Evolutionary conservation across 805 yeast species (phyloP).

Genomic region (Lachancea dasiensis): DNA sequence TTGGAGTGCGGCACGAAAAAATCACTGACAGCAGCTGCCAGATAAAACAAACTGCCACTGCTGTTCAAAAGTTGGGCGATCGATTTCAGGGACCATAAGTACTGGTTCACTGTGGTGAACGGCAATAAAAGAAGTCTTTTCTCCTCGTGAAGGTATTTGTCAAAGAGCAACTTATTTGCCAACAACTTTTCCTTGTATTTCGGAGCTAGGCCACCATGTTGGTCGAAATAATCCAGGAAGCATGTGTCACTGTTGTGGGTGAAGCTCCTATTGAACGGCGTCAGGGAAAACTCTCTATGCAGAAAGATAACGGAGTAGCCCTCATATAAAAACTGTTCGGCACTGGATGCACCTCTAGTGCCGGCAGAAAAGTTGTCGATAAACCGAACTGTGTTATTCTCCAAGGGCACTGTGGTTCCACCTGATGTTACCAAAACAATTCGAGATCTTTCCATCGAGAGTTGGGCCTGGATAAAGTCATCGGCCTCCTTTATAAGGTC

Average conservation of each 20-base stretch:
- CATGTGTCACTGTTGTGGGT: constrained; percentile 72
- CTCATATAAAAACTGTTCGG: constrained; percentile 78
- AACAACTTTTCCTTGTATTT: constrained; percentile 55
- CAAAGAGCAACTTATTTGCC: constrained; percentile 45
- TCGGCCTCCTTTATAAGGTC: constrained; percentile 52
- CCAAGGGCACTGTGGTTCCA: constrained; percentile 97
- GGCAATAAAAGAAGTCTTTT: constrained; percentile 55
- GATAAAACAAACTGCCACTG: constrained; percentile 66
- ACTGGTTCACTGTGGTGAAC: constrained; percentile 92
- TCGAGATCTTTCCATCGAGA: constrained; percentile 36
- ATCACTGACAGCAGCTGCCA: constrained; percentile 98
- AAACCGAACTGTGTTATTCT: constrained; percentile 92
- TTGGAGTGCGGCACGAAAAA: constrained; percentile 84
- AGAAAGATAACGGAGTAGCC: constrained; percentile 91
- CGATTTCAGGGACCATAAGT: constrained; percentile 72
- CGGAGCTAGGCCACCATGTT: constrained; percentile 52
- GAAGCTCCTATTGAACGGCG: constrained; percentile 89
- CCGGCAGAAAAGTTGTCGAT: constrained; percentile 98
- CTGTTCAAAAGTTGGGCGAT: constrained; percentile 55
- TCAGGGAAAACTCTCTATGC: constrained; percentile 84
- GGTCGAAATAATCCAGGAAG: constrained; percentile 75
- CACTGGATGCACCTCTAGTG: constrained; percentile 93
- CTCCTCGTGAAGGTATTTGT: constrained; percentile 26
- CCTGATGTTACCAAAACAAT: constrained; percentile 89
- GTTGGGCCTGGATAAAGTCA: constrained; percentile 57